Evolutionary conservation across 495 filamentous ascomycete species (phyloP).

Genomic region (Talaromyces wortmannii): DNA sequence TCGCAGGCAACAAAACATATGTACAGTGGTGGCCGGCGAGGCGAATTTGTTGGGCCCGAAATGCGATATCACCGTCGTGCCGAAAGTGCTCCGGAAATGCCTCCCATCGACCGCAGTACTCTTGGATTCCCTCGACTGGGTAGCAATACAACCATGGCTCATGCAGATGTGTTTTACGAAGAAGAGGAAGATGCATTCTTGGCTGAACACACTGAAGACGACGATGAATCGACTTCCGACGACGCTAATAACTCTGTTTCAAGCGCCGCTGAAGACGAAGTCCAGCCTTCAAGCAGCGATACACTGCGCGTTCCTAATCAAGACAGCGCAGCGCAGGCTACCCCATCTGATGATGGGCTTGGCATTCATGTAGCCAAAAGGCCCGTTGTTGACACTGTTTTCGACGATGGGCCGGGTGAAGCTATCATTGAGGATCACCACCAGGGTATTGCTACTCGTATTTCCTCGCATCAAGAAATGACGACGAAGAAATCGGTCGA

Average conservation of each 20-base stretch:
- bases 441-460: background rate
- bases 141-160: conserved; percentile 63
- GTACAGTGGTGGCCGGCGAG: conserved; percentile 74
- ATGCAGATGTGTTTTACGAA: conserved; percentile 86
- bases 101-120: conserved; percentile 65
- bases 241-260: background rate
- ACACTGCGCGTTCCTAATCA: background rate
- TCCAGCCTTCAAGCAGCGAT: conserved; percentile 2
- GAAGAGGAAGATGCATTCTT: conserved; percentile 77
- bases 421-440: background rate
- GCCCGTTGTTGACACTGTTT: background rate
- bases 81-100: conserved; percentile 87
- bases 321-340: background rate
- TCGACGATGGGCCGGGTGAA: conserved; percentile 1
- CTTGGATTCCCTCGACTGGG: conserved; percentile 50
- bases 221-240: background rate
- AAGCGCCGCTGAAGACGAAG: conserved; percentile 7
- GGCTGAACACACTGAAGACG: conserved; percentile 25
- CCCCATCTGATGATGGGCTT: background rate
- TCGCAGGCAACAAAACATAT: conserved; percentile 63
- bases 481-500: conserved; percentile 17
- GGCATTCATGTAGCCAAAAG: conserved; percentile 1
- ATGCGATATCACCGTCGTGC: conserved; percentile 87
- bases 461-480: background rate
- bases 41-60: conserved; percentile 71